Base-by-base conservation (phyloP, 2,329 filamentous ascomycete genomes). In the Colletotrichum cereale region DNA sequence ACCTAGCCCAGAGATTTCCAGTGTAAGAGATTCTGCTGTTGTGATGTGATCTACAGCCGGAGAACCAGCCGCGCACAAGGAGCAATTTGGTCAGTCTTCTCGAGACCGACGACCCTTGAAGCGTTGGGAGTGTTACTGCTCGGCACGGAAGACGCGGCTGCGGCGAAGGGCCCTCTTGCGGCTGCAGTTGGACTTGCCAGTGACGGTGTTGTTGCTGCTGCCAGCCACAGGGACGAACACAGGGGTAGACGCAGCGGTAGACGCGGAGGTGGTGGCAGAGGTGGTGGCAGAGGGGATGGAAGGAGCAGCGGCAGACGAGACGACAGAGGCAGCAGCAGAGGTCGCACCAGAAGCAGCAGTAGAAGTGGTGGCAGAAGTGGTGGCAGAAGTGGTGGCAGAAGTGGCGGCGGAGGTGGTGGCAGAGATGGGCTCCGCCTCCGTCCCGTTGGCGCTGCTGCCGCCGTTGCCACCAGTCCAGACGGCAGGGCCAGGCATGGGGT, bases 401-500 rank as follows among this genome's bases (percentile, higher is more conserved):
- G 8, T 10, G 21, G 42, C 21, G 3, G 21, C 42, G 5, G 48
- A 18, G 5, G 52, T 12, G 21, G 31, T 56, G 11, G 52, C 44
- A 24, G 44, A 24, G 21, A 12, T 16, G 1, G 52, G 12, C 31
- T 24, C 31, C 5, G 29, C 16, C 2, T 24, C 53, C 5, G 53
- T 38, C 34, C 10, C 21, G 53, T 38, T 56, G 52, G 21, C 31
- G 31, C 52, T 16, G 48, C 48, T 12, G 31, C 31, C 34, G 11
- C 31, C 24, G 53, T 34, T 56, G 53, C 56, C 52, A 18, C 67
- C 63, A 42, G 44, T 53, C 67, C 67, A 71, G 4, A 71, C 62
- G 26, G 67, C 57, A 21, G 62, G 71, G 12, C 66, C 66, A 11
- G 61, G 63, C 67, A 63, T 61, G n/a, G 62, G 47, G 61, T 62